Base-by-base conservation (phyloP, 495 filamentous ascomycete genomes). In the Hypomontagnella monticulosa region DNA sequence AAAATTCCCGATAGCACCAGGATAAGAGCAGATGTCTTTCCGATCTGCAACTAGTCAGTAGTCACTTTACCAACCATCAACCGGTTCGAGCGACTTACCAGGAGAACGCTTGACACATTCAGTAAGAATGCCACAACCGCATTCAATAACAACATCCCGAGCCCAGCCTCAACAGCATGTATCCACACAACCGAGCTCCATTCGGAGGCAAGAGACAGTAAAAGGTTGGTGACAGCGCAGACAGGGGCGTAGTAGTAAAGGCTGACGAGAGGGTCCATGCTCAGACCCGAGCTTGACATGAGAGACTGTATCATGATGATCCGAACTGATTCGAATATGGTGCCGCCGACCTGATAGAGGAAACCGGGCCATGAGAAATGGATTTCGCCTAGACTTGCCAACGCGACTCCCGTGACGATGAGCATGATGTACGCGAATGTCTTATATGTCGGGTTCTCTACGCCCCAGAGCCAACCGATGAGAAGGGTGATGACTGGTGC, bases 241-340 rank as follows among this genome's bases (percentile, higher is more conserved):
- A 92, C 83, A 0, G 91, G 91, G 0, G 91, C 91, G 66, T 89
- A 93, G 76, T 94, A 95, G 79, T 95, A 95, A 23, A 95, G 82
- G 33, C 87, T 91, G 42, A 93, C 89, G 12, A 95, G 81, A 18
- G 91, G 89, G 66, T 94, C 91, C 91, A 95, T 93, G 73, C 90
- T 90, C 54, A 78, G 74, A 54, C 87, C 87, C n/a, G 85, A 79
- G 2, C 80, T 86, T 44, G 81, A 86, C 5, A 94, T 80, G 51
- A 95, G 76, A 2, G 86, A 82, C 75, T 94, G 86, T 54, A 93
- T 89, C 85, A 93, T 86, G 66, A 91, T 85, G 33, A 95, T 76
- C n/a, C 91, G 83, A 42, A 89, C 81, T 18, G 91, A 88, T 73
- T 95, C 91, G 72, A 89, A 91, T 23, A 88, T 64, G 60, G 92